Evolutionary conservation across 2,329 filamentous ascomycete genomes (phyloP), one percentile per base, ranked within the genome.

Genomic region (Arthroderma sp.): DNA sequence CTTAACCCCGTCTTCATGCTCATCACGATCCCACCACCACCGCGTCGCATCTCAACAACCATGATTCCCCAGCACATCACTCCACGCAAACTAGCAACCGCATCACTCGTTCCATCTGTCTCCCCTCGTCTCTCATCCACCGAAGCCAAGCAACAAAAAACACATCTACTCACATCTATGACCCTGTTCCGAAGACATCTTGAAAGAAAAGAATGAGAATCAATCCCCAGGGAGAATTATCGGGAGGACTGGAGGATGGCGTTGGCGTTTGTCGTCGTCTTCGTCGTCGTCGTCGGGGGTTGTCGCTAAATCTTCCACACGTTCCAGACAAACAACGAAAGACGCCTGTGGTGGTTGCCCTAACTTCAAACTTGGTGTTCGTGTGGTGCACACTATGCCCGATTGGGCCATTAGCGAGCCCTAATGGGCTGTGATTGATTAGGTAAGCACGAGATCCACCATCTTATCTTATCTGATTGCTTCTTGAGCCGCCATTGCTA

Each of bases 101-200:
- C 15, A 22, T 22, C 15, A 22, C 15, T 22, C 8, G 31, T 29
- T 32, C 29, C 39, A 41, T 33, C 39, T 30, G 7, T 29, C 38
- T 8, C 32, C 8, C n/a, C 32, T 34, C 32, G n/a, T 40, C 32
- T 28, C 11, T 22, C 30, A 5, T 34, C 38, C 34, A 8, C 29
- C 40, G 36, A 40, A 30, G 15, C 10, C 6, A 37, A 40, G 29
- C n/a, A 38, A 43, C 11, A 41, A 27, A 29, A 33, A 36, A 40
- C 29, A 40, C 28, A 40, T 31, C 5, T 50, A 52, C 84, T 84
- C 73, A 89, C 84, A 75, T 83, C 84, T 80, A 80, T 88, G 83
- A 73, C 83, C 83, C 67, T 81, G 75, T 79, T 85, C 83, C 66
- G 83, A 81, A 83, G 82, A 78, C 84, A 91, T 91, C 70, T 78